Percentiles rank a stretch among this genome's conserved stretches.
Evolutionary conservation across 305 asterid species (phyloP).

Genomic region (Petunia hybrid): DNA sequence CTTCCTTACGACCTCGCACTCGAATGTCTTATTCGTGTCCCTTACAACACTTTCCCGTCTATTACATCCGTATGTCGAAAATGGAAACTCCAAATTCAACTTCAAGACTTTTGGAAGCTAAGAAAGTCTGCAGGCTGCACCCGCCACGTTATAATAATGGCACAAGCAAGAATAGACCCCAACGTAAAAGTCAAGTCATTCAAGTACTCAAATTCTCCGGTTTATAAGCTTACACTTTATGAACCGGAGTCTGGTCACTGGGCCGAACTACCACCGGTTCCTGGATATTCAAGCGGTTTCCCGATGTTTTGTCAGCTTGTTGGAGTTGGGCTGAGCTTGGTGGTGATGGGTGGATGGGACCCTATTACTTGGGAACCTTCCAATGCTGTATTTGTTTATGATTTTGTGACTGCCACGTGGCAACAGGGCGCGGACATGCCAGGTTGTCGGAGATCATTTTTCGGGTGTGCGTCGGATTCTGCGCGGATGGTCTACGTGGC

Average conservation of each 20-base stretch:
- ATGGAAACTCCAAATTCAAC: constrained; percentile 60
- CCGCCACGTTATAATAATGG: constrained; percentile 55
- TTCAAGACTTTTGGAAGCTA: constrained; percentile 64
- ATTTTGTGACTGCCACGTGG: constrained; percentile 68
- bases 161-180: constrained; percentile 55
- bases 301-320: constrained; percentile 76
- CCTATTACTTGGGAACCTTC: constrained; percentile 69
- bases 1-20: constrained; percentile 69
- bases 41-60: constrained; percentile 53
- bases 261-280: constrained; percentile 63
- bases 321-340: constrained; percentile 62
- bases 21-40: constrained; percentile 62
- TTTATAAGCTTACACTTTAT: constrained; percentile 58
- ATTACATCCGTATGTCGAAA: constrained; percentile 59
- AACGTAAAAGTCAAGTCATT: constrained; percentile 23
- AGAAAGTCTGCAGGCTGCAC: constrained; percentile 55
- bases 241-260: constrained; percentile 75
- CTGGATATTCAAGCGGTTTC: constrained; percentile 60
- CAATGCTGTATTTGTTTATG: constrained; percentile 50
- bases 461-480: constrained; percentile 70
- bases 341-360: constrained; percentile 80
- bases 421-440: constrained; percentile 76
- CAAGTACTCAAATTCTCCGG: constrained; percentile 47
- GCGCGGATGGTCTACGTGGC: constrained; percentile 63
- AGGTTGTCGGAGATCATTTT: constrained; percentile 63